Percentiles rank a stretch among this genome's conserved stretches.
These are phyloP conservation scores for Scytalidium lignicola DNA, from an alignment of 2,329 filamentous ascomycete genomes.

Conservation along the genomic window DNA sequence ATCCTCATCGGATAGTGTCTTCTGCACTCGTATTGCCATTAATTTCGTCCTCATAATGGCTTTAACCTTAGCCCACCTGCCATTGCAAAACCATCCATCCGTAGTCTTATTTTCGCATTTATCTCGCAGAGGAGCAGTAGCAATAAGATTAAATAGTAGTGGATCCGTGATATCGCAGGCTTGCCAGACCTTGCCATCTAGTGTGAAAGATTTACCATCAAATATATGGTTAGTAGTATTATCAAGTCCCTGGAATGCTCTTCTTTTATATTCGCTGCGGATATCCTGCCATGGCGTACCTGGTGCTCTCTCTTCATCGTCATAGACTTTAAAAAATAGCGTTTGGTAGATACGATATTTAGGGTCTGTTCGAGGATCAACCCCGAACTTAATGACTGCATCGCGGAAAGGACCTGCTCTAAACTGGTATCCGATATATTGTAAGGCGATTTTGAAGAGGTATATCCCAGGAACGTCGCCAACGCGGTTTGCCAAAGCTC, in stretches of 20 bases:
- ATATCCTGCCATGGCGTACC: conserved; percentile 12
- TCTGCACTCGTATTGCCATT: conserved; percentile 55
- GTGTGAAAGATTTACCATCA: conserved; percentile 68
- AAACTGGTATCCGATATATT: conserved; percentile 89
- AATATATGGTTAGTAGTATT: conserved; percentile 64
- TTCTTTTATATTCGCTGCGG: conserved; percentile 12
- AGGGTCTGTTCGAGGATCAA: conserved; percentile 77
- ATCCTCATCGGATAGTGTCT: conserved; percentile 43
- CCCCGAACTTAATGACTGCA: conserved; percentile 75
- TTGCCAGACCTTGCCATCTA: conserved; percentile 90
- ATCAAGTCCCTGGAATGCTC: conserved; percentile 7
- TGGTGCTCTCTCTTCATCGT: conserved; percentile 14
- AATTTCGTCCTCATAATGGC: conserved; percentile 87
- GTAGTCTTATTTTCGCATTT: conserved; percentile 51
- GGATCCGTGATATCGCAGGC: conserved; percentile 88
- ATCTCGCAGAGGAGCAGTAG: conserved; percentile 52
- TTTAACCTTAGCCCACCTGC: conserved; percentile 77
- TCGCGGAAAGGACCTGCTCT: conserved; percentile 89
- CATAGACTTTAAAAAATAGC: conserved; percentile 70
- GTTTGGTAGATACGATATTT: conserved; percentile 82
- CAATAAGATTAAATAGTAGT: conserved; percentile 60
- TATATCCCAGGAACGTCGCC: conserved; percentile 44
- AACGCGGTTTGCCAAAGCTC: conserved; percentile 73
- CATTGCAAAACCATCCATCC: conserved; percentile 82
- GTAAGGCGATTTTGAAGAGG: conserved; percentile 67